Base-by-base conservation (phyloP, 805 yeast species). In the Monosporozyma solicola region DNA sequence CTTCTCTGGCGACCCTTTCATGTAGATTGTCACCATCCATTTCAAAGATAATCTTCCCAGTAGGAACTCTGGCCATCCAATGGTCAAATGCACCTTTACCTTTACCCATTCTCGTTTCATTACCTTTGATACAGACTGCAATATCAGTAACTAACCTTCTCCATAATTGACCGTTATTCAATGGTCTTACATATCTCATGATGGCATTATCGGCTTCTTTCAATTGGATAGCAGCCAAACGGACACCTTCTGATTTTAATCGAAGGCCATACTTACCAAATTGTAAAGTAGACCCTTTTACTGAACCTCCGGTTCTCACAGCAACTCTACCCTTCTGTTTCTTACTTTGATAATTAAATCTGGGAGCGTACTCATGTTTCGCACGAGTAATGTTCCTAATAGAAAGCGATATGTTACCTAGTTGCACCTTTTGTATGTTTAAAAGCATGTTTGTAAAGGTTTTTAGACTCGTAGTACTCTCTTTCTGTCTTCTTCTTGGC, bases 51-150 rank as follows among this genome's bases (percentile, higher is more conserved):
- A 94, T 83, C 65, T 90, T 91, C 3, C 99, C 99, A 0, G 97
- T 91, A 43, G 98, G 95, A 13, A 94, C 94, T 63, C 99, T 82
- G 35, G 84, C 87, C 63, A 95, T 95, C 98, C 98, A 94, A 74
- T 89, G 94, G 64, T 89, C 96, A 67, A 94, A 92, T 0, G 91
- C 85, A 72, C 99, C 99, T 72, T 94, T 94, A 75, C 99, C 99
- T 71, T 94, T 94, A 76, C 99, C 99, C 99, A 94, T 94, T 84
- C 99, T 94, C 10, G 97, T 89, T 69, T 94, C 97, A 70, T 94
- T 94, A 74, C 99, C 99, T 74, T 94, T 94, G 56, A 87, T 82
- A 72, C 97, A 90, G 11, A 94, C 95, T 0, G 98, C 94, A 51
- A 89, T 79, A 67, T 87, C 85, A 24, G 96, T 85, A 50, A 83